Evolutionary conservation across 306 rosid species (phyloP).

Genomic region (Vigna unguiculata): DNA sequence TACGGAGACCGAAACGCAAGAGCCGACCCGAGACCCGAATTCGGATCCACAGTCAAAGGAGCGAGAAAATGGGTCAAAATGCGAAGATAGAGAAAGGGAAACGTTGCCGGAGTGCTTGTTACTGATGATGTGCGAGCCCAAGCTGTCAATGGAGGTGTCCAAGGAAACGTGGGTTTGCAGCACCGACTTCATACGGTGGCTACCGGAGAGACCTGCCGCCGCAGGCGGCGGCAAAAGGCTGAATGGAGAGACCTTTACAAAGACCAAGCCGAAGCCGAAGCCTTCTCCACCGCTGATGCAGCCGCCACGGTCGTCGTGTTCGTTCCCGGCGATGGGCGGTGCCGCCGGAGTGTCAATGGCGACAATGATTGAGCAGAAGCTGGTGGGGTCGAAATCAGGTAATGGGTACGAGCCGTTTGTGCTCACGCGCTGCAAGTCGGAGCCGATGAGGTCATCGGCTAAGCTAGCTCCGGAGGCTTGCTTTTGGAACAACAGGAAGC

Average conservation of each 20-base stretch:
- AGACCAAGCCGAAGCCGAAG: slow-evolving; percentile 37
- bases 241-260: slow-evolving; percentile 9
- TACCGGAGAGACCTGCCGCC: slow-evolving; percentile 63
- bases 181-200: slow-evolving; percentile 80
- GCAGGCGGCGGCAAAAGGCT: slow-evolving; percentile 52
- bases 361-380: slow-evolving; percentile 77
- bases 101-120: slow-evolving; percentile 82
- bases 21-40: slow-evolving; percentile 33
- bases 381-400: slow-evolving; percentile 58
- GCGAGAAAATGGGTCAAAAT: slow-evolving; percentile 45
- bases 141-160: slow-evolving; percentile 97
- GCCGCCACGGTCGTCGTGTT: slow-evolving; percentile 84
- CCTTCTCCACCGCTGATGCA: slow-evolving; percentile 47
- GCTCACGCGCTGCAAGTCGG: slow-evolving; percentile 93
- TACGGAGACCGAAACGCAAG: slow-evolving; percentile 32
- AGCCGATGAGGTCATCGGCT: slow-evolving; percentile 83
- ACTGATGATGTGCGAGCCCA: slow-evolving; percentile 97
- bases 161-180: slow-evolving; percentile 95
- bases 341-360: slow-evolving; percentile 66
- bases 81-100: slow-evolving; percentile 48
- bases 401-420: slow-evolving; percentile 82
- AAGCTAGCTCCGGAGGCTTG: slow-evolving; percentile 78
- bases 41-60: slow-evolving; percentile 24
- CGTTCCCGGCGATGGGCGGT: slow-evolving; percentile 60
- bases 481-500: slow-evolving; percentile 82